Percentiles rank a stretch among this genome's conserved stretches.
Conservation (phyloP, 495 filamentous ascomycete genomes). For the Acidomyces sp. region DNA sequence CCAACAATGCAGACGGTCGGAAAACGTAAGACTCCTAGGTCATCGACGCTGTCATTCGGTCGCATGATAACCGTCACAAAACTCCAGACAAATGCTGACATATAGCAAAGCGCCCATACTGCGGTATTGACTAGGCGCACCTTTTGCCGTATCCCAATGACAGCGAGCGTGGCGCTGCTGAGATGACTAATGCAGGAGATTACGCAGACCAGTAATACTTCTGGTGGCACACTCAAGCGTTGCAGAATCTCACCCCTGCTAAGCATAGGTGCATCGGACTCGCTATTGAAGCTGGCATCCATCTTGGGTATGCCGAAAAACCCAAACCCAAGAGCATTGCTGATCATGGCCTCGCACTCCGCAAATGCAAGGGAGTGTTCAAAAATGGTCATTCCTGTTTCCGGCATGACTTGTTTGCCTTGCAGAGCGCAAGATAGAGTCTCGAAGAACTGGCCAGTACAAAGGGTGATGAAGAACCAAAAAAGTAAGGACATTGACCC, state of each 20-base stretch:
- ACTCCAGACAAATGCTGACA: conserved; percentile 64
- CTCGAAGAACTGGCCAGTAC: conserved; percentile 77
- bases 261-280: conserved; percentile 21
- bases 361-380: conserved; percentile 94
- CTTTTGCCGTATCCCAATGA: conserved; percentile 62
- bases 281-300: conserved; percentile 2
- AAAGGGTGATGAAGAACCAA: conserved; percentile 74
- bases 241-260: conserved; percentile 33
- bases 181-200: conserved; percentile 83
- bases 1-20: conserved; percentile 91
- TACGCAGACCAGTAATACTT: conserved; percentile 72
- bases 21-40: conserved; percentile 51
- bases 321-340: conserved; percentile 57
- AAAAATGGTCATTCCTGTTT: conserved; percentile 93
- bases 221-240: conserved; percentile 69
- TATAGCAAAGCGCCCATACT: conserved; percentile 80
- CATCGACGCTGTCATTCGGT: conserved; percentile 13
- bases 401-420: conserved; percentile 61
- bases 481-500: conserved; percentile 78
- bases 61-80: conserved; percentile 28
- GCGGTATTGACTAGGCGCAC: conserved; percentile 73
- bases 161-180: conserved; percentile 68
- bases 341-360: conserved; percentile 79
- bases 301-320: conserved; percentile 37
- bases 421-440: conserved; percentile 79